Percentiles rank a stretch among this genome's conserved stretches.
Evolutionary conservation across 2,329 filamentous ascomycete genomes (phyloP).

Genomic region (Fonsecaea erecta): DNA sequence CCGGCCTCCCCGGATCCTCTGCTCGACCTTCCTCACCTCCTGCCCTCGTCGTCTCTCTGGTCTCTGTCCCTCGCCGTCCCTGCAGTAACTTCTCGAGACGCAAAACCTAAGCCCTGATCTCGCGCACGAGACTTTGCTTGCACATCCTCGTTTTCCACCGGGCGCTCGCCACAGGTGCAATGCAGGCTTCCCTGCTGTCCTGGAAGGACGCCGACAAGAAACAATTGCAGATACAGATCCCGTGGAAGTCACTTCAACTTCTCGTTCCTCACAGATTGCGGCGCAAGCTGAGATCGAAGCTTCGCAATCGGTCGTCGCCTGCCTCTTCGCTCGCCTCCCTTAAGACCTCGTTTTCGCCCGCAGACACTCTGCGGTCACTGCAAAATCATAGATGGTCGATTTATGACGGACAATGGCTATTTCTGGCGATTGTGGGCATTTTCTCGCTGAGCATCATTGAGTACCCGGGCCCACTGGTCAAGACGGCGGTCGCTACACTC

Average conservation of each 20-base stretch:
- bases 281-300: slow-evolving; percentile 69
- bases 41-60: slow-evolving; percentile 13
- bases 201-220: slow-evolving; percentile 55
- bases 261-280: slow-evolving; percentile 68
- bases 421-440: slow-evolving; percentile 73
- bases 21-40: slow-evolving; percentile 19
- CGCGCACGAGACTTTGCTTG: background rate
- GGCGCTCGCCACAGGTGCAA: slow-evolving; percentile 22
- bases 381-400: slow-evolving; percentile 78
- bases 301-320: slow-evolving; percentile 68
- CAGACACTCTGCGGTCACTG: slow-evolving; percentile 75
- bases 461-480: slow-evolving; percentile 74
- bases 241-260: slow-evolving; percentile 56
- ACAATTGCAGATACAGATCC: slow-evolving; percentile 52
- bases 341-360: slow-evolving; percentile 79
- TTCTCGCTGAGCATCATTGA: slow-evolving; percentile 86
- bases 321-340: slow-evolving; percentile 75
- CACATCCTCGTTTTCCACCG: background rate
- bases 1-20: slow-evolving; percentile 28
- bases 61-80: slow-evolving; percentile 16
- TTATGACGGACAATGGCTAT: slow-evolving; percentile 83
- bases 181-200: slow-evolving; percentile 42
- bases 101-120: background rate
- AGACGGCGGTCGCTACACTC: slow-evolving; percentile 71
- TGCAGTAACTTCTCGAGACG: background rate